Conservation (phyloP, 73 alveolate species). For the Paramecium pentaurelia region DNA sequence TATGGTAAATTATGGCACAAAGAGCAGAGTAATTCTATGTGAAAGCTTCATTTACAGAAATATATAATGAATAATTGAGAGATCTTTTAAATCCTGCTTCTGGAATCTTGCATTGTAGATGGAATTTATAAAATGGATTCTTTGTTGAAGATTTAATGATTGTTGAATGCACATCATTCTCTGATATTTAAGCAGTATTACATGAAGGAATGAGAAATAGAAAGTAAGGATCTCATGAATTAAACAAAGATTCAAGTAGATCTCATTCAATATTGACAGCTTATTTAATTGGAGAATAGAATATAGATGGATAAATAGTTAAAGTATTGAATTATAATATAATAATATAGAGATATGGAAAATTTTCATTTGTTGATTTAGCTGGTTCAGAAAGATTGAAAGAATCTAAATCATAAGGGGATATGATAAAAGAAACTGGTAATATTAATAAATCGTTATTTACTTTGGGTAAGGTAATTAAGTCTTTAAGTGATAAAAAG, state of each 20-base stretch:
- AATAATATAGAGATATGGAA: constrained; percentile 84
- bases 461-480: constrained; percentile 94
- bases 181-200: constrained; percentile 94
- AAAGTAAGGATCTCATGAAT: constrained; percentile 95
- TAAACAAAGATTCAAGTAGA: constrained; percentile 96
- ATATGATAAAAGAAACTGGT: constrained; percentile 98
- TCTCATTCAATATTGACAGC: constrained; percentile 97
- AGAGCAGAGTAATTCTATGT: constrained; percentile 89
- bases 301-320: constrained; percentile 88
- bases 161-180: constrained; percentile 94
- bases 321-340: neutral
- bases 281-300: constrained; percentile 90
- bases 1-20: constrained; percentile 85
- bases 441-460: constrained; percentile 94
- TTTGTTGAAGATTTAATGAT: constrained; percentile 97
- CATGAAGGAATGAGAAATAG: constrained; percentile 99
- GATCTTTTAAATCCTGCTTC: constrained; percentile 89
- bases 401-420: constrained; percentile 95
- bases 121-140: constrained; percentile 98
- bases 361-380: constrained; percentile 96
- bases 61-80: constrained; percentile 90
- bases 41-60: constrained; percentile 91
- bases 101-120: constrained; percentile 89
- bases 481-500: constrained; percentile 80
- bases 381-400: constrained; percentile 99